phyloP scores from a whole-genome alignment of 106 monocot genomes.

The Dendrobium catenatum region DNA sequence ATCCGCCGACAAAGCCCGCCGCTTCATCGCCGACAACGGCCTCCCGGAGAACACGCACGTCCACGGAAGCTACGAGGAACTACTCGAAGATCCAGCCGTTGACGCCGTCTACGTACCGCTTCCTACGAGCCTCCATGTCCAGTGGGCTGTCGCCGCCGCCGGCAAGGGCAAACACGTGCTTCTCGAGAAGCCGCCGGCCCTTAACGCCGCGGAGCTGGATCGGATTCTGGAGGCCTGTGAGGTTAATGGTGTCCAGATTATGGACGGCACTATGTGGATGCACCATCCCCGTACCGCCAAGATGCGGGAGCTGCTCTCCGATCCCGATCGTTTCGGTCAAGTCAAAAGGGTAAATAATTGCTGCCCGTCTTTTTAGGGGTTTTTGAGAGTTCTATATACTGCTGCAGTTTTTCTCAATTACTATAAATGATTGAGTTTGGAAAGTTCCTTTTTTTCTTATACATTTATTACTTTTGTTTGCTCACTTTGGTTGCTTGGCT shows the following conservation, averaged over 20 bases:
- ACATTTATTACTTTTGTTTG: no score
- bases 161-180: constrained; percentile 61
- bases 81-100: constrained; percentile 52
- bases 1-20: constrained; percentile 41
- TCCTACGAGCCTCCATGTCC: constrained; percentile 61
- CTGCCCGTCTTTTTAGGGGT: not conserved
- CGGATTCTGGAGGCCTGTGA: constrained; percentile 46
- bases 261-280: constrained; percentile 70
- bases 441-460: no score
- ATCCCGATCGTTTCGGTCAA: constrained; percentile 37
- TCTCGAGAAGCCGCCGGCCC: constrained; percentile 7
- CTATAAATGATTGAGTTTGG: no score
- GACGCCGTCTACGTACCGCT: constrained; percentile 71
- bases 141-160: constrained; percentile 53
- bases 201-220: constrained; percentile 39
- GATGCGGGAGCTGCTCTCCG: constrained; percentile 39
- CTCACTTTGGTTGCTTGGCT: no score
- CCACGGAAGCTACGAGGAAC: constrained; percentile 46
- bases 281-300: constrained; percentile 45
- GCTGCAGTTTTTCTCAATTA: no score
- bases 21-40: constrained; percentile 43
- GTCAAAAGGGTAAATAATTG: constrained; percentile 24
- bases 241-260: constrained; percentile 38
- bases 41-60: constrained; percentile 28
- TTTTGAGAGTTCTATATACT: not conserved